Evolutionary conservation across 2,329 filamentous ascomycete genomes (phyloP), one percentile per base, ranked within the genome.

Genomic region (Ascochyta pisi): DNA sequence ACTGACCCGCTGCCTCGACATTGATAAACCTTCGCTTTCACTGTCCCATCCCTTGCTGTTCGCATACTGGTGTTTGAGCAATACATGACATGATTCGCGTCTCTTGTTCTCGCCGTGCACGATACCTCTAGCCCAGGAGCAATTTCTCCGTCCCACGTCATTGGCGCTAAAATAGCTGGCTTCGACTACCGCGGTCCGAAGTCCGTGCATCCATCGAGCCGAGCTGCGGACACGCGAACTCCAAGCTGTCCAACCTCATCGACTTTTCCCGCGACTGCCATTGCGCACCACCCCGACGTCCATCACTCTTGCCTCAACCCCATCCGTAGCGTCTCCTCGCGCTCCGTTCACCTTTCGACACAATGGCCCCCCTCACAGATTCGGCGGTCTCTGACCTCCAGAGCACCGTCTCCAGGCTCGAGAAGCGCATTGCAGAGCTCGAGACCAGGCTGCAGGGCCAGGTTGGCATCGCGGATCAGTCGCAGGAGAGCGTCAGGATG

Each of bases 361-460:
- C 78, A 84, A 97, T 97, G 93, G 90, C 92, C 79, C 90, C 91
- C 76, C 88, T 94, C 79, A 89, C 90, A 76, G 90, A 95, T 75
- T 87, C 92, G 76, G 77, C 79, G 63, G 86, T 96, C 75, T 87
- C 92, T 78, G 85, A 89, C 79, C 86, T 98, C 73, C 92, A 93
- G 82, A 86, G 89, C 81, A 86, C 92, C 73, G 88, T 98, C 76
- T 83, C 86, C 76, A 86, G 86, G 80, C 89, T 99, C 69, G 92
- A 98, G 81, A 82, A 86, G 75, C 89, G 94, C 73, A 90, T 99
- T 71, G 88, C 89, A 78, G 85, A 91, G 74, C 86, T 99, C 66
- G 95, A 99, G 79, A 79, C 84, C 73, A 87, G 87, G 75, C 82
- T 95, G 57, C 74, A 78, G 38, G 77, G 77, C 53, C 66, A 69